These are phyloP conservation scores for Haematococcus lacustris DNA, from an alignment of 139 green algal genomes.

Conservation along the genomic window DNA sequence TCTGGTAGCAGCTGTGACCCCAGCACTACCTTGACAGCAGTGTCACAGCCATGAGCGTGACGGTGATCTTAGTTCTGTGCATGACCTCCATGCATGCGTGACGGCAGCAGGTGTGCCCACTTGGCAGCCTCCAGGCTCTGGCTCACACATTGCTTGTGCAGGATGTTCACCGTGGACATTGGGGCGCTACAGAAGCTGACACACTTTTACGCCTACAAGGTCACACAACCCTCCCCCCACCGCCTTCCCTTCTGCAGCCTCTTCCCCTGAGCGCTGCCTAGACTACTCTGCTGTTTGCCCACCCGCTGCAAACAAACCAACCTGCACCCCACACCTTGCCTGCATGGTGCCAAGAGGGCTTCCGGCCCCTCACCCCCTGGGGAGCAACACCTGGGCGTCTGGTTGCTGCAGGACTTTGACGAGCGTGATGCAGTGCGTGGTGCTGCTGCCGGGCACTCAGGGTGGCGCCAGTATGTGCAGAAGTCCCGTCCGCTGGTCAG, in stretches of 20 bases:
- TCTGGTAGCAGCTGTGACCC: too few species aligned
- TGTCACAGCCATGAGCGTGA: too few species aligned
- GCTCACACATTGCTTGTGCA: constrained; percentile 14
- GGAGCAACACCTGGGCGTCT: too few species aligned
- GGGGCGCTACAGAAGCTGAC: constrained; percentile 44
- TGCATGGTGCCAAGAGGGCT: not conserved
- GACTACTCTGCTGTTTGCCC: not conserved
- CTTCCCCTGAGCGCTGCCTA: not conserved
- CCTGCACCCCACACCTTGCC: not conserved
- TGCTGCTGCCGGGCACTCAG: constrained; percentile 12
- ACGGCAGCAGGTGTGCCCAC: too few species aligned
- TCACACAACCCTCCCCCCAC: not conserved
- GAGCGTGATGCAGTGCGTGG: constrained; percentile 25
- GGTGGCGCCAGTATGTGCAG: constrained; percentile 30
- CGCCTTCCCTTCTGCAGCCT: not conserved
- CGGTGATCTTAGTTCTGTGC: too few species aligned
- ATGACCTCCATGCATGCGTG: too few species aligned
- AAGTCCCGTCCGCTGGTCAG: constrained; percentile 17
- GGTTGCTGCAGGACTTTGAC: constrained; percentile 37
- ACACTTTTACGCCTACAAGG: constrained; percentile 46
- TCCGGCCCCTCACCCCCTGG: too few species aligned
- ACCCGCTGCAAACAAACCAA: not conserved
- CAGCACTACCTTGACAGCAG: too few species aligned
- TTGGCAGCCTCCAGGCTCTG: too few species aligned
- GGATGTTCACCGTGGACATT: constrained; percentile 45